Conservation (phyloP, 805 yeast genomes). For the Suhomyces emberorum region DNA sequence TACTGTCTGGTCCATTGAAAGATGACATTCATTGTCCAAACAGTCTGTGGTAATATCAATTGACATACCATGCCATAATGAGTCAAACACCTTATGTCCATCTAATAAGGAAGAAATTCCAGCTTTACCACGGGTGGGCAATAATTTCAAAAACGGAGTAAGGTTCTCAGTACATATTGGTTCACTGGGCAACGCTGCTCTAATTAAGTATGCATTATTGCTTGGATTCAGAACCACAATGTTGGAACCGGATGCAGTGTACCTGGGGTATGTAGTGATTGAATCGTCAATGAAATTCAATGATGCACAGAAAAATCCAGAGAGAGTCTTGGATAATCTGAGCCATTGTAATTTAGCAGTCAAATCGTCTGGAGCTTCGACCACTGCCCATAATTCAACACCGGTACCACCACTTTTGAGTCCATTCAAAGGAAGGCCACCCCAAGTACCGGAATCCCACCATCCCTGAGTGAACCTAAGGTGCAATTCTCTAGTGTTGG, state of each 20-base stretch:
- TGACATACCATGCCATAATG: slow-evolving; percentile 92
- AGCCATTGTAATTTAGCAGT: slow-evolving; percentile 69
- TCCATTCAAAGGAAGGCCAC: slow-evolving; percentile 73
- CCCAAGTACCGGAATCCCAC: slow-evolving; percentile 92
- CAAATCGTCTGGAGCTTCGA: slow-evolving; percentile 57
- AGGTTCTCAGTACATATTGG: slow-evolving; percentile 96
- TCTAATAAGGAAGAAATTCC: slow-evolving; percentile 83
- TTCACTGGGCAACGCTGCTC: slow-evolving; percentile 91
- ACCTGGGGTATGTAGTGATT: slow-evolving; percentile 57
- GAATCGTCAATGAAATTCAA: slow-evolving; percentile 81
- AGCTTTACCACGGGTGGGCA: slow-evolving; percentile 89
- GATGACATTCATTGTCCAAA: slow-evolving; percentile 38
- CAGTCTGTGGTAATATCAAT: slow-evolving; percentile 70
- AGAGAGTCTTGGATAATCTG: slow-evolving; percentile 65
- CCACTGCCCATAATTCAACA: slow-evolving; percentile 86
- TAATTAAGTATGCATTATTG: slow-evolving; percentile 51
- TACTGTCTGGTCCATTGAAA: slow-evolving; percentile 61
- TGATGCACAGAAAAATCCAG: slow-evolving; percentile 95
- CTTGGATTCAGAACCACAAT: slow-evolving; percentile 20
- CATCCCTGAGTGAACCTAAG: slow-evolving; percentile 89
- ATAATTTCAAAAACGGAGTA: slow-evolving; percentile 84
- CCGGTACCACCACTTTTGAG: slow-evolving; percentile 85
- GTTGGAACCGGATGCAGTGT: slow-evolving; percentile 41
- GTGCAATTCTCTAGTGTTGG: slow-evolving; percentile 73
- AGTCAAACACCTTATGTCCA: slow-evolving; percentile 87